These are phyloP conservation scores for Plantago elongata DNA, from an alignment of 257 asterid genomes.

Conservation along the genomic window DNA sequence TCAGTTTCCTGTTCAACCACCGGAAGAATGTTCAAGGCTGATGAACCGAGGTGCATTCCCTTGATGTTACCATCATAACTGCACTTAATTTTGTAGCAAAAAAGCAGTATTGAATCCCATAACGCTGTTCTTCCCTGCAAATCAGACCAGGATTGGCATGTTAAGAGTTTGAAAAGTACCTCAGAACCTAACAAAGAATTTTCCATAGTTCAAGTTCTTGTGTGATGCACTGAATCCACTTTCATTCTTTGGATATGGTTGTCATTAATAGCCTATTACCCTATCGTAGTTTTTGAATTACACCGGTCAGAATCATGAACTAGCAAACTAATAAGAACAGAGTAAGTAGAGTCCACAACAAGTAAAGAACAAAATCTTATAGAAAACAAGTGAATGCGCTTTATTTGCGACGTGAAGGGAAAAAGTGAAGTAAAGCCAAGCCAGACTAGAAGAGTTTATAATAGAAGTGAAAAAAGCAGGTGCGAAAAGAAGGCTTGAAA, in stretches of 20 bases:
- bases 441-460: too few species aligned
- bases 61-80: conserved; percentile 77
- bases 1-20: conserved; percentile 61
- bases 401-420: too few species aligned
- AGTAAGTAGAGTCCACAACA: too few species aligned
- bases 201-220: not conserved
- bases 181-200: not conserved
- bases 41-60: conserved; percentile 89
- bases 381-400: too few species aligned
- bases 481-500: not conserved
- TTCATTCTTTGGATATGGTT: not conserved
- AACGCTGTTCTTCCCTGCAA: conserved; percentile 92
- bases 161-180: not conserved
- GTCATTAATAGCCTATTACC: not conserved
- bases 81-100: conserved; percentile 62
- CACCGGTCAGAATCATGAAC: not conserved
- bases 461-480: too few species aligned
- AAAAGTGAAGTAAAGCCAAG: too few species aligned
- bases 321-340: too few species aligned
- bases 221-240: not conserved
- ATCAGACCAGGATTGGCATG: not conserved
- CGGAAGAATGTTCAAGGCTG: conserved; percentile 76
- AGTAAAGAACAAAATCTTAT: too few species aligned
- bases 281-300: not conserved
- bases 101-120: conserved; percentile 82